Evolutionary conservation across 202 grass and related monocot genomes (phyloP).

Genomic region (Hordeum pubiflorum): DNA sequence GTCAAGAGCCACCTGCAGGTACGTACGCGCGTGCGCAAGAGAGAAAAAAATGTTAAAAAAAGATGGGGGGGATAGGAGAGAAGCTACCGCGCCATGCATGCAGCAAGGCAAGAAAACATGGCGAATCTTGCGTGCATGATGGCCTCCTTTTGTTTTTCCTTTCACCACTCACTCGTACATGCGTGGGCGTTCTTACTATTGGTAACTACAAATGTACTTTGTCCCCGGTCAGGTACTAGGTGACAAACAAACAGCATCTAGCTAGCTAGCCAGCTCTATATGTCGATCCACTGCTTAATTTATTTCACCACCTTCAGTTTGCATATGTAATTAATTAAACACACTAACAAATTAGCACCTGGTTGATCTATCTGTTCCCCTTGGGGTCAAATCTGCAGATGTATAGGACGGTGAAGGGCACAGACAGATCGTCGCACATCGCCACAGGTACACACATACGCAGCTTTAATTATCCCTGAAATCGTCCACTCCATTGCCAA

Average conservation of each 20-base stretch:
- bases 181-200: slow-evolving; percentile 29
- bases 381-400: slow-evolving; percentile 51
- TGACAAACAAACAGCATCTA: slow-evolving; percentile 67
- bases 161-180: slow-evolving; percentile 18
- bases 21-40: background rate
- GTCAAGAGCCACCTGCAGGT: slow-evolving; percentile 99
- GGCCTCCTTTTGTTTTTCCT: slow-evolving; percentile 26
- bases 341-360: background rate
- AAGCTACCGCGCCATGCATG: slow-evolving; percentile 12
- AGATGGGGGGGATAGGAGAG: background rate
- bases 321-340: background rate
- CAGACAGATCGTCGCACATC: slow-evolving; percentile 50
- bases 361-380: background rate
- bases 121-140: slow-evolving; percentile 20
- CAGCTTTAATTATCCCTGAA: background rate
- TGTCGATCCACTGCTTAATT: background rate
- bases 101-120: background rate
- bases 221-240: slow-evolving; percentile 37
- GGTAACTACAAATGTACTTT: slow-evolving; percentile 36
- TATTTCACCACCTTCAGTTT: background rate
- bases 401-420: slow-evolving; percentile 97
- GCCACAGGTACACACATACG: slow-evolving; percentile 24
- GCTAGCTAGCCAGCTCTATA: background rate
- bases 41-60: background rate
- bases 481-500: background rate